These are phyloP conservation scores for Dillenia suffruticosa DNA, from an alignment of 164 flowering plant genomes.

Conservation along the genomic window DNA sequence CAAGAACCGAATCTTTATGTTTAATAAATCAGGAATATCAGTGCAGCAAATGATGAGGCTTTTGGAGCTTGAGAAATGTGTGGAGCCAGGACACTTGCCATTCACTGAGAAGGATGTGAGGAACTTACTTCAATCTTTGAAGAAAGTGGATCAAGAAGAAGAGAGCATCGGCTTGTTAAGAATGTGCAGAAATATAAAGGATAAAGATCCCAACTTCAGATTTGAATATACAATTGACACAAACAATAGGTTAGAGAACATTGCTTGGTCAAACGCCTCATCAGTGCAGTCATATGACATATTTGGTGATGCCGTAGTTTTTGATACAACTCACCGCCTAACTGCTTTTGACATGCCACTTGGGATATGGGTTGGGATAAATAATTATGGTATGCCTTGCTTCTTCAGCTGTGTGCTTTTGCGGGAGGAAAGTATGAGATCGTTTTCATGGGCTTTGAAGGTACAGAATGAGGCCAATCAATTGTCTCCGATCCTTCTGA, in stretches of 20 bases:
- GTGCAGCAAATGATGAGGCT: constrained; percentile 97
- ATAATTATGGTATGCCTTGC: constrained; percentile 95
- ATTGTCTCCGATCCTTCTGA: not conserved
- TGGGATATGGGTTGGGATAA: constrained; percentile 92
- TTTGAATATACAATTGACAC: constrained; percentile 67
- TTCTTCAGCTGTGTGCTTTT: constrained; percentile 88
- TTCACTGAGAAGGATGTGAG: constrained; percentile 95
- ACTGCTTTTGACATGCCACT: constrained; percentile 92
- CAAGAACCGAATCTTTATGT: constrained; percentile 75
- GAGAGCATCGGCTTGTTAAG: constrained; percentile 70
- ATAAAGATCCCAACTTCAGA: constrained; percentile 70
- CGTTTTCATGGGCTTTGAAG: constrained; percentile 88
- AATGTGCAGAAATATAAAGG: constrained; percentile 83
- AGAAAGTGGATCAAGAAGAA: constrained; percentile 71
- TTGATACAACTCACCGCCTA: constrained; percentile 89
- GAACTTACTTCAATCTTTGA: constrained; percentile 75
- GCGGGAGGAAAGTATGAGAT: constrained; percentile 64
- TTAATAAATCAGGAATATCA: constrained; percentile 90
- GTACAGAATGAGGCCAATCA: constrained; percentile 26
- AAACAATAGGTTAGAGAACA: constrained; percentile 64
- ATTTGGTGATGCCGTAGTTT: constrained; percentile 91
- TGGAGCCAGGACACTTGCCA: constrained; percentile 91
- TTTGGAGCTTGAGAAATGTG: constrained; percentile 89
- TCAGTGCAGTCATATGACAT: constrained; percentile 71
- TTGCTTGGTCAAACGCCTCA: constrained; percentile 93